phyloP scores from a whole-genome alignment of 495 filamentous ascomycete genomes.

The Astrothelium subdiscretum region DNA sequence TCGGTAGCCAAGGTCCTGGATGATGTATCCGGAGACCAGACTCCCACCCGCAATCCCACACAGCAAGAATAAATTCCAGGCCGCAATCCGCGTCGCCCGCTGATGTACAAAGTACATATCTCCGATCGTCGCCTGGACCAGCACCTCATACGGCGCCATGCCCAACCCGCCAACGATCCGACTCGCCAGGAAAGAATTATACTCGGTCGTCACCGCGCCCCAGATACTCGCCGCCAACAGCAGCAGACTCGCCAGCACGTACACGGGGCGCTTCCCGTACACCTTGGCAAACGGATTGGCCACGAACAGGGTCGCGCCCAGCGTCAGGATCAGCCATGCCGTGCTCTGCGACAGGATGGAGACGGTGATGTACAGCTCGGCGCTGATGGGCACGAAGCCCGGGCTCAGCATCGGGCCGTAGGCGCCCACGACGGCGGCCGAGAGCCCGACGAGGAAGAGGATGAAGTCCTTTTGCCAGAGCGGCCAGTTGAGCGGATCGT shows the following conservation, averaged over 20 bases:
- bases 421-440: slow-evolving; percentile 42
- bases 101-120: slow-evolving; percentile 50
- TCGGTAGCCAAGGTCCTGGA: slow-evolving; percentile 38
- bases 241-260: slow-evolving; percentile 44
- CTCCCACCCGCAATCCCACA: slow-evolving; percentile 26
- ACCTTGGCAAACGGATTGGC: slow-evolving; percentile 54
- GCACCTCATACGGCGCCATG: slow-evolving; percentile 47
- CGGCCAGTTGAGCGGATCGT: slow-evolving; percentile 45
- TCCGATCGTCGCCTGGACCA: slow-evolving; percentile 38
- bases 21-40: slow-evolving; percentile 27
- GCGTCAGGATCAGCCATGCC: slow-evolving; percentile 39
- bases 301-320: slow-evolving; percentile 45
- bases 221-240: slow-evolving; percentile 49
- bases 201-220: slow-evolving; percentile 45
- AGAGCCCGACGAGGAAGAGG: slow-evolving; percentile 41
- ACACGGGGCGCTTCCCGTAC: slow-evolving; percentile 52
- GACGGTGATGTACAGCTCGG: slow-evolving; percentile 34
- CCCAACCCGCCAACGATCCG: slow-evolving; percentile 41
- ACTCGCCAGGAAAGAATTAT: slow-evolving; percentile 45
- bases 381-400: slow-evolving; percentile 29
- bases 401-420: slow-evolving; percentile 45
- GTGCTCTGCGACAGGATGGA: slow-evolving; percentile 30
- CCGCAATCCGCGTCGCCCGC: slow-evolving; percentile 50
- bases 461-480: slow-evolving; percentile 20
- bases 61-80: slow-evolving; percentile 53